Base-by-base conservation (phyloP, 495 filamentous ascomycete genomes). In the Glutinoglossum americanum region DNA sequence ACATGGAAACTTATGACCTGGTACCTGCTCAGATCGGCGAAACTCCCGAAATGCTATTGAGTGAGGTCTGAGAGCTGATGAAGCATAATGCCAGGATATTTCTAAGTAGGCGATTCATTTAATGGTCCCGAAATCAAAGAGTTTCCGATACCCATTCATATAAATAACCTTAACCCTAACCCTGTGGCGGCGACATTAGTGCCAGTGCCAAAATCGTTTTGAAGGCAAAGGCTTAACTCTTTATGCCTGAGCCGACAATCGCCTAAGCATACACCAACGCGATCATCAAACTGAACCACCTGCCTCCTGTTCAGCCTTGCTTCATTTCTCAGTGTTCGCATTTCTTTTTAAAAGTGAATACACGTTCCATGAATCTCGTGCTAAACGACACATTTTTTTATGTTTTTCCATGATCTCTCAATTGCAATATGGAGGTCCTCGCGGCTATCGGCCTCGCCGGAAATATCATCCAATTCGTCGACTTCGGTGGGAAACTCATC, bases 391-490 rank as follows among this genome's bases (percentile, higher is more conserved):
- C 37, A n/a, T n/a, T 41, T 41, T 17, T 41, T 41, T 41, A 41
- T 41, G 15, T 15, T 41, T 17, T 41, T 41, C 37, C 37, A 41
- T 41, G 37, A 41, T n/a, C 47, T 25, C 47, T 11, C 47, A 25
- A 51, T 51, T 28, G 21, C 47, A 25, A 25, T 51, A 69, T 68
- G 65, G 67, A 70, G 49, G 54, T 65, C 13, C 41, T 69, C 41
- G 59, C 61, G 15, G 63, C 63, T 32, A 39, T 68, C 41, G 65
- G 64, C 30, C 62, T 67, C 21, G 59, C 62, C 25, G 58, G 57
- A 28, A 67, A 66, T 54, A 56, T 69, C 26, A 30, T 64, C n/a
- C 65, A 69, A 54, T 62, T 67, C 47, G 45, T 67, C 10, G 62
- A 67, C 35, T 65, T 67, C 37, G 60, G 58, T 25, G 48, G 60